A percentile compares a stretch with the other conserved stretches of the same genome.
phyloP scores from a whole-genome alignment of 192 early-diverging fungal genomes.

The Coemansia sp. region DNA sequence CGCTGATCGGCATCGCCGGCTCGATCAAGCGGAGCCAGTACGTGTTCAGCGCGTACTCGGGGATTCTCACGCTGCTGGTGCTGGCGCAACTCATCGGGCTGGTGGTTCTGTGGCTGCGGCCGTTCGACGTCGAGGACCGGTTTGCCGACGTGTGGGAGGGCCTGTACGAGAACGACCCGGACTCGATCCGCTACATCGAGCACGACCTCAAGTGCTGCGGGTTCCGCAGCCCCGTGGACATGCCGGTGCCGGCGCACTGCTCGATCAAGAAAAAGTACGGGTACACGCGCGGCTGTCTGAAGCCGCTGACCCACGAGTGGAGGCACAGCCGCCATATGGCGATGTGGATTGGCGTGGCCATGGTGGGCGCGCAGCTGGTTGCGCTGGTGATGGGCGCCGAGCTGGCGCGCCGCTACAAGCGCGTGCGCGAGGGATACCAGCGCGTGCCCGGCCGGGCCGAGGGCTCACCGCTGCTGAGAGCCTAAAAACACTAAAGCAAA shows the following conservation, averaged over 20 bases:
- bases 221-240: conserved; percentile 43
- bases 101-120: conserved; percentile 23
- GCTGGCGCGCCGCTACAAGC: conserved; percentile 34
- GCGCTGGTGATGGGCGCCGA: conserved; percentile 40
- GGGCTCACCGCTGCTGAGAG: conserved; percentile 22
- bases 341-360: conserved; percentile 22
- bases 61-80: conserved; percentile 29
- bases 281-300: conserved; percentile 22
- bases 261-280: conserved; percentile 40
- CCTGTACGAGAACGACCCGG: conserved; percentile 52
- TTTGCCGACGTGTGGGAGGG: conserved; percentile 50
- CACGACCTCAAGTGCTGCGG: conserved; percentile 54
- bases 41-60: conserved; percentile 32
- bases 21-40: conserved; percentile 44
- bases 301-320: conserved; percentile 26
- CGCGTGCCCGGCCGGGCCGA: conserved; percentile 22
- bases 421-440: conserved; percentile 23
- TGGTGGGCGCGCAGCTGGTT: conserved; percentile 34
- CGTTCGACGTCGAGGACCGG: conserved; percentile 29
- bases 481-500: not conserved
- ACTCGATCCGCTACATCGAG: conserved; percentile 46
- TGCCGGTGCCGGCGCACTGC: conserved; percentile 43
- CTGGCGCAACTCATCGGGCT: conserved; percentile 17
- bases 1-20: conserved; percentile 50
- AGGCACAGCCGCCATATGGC: conserved; percentile 1